A percentile compares a stretch with the other conserved stretches of the same genome.
Conservation (phyloP, 345 rosid genomes). For the Linum usitatissimum region DNA sequence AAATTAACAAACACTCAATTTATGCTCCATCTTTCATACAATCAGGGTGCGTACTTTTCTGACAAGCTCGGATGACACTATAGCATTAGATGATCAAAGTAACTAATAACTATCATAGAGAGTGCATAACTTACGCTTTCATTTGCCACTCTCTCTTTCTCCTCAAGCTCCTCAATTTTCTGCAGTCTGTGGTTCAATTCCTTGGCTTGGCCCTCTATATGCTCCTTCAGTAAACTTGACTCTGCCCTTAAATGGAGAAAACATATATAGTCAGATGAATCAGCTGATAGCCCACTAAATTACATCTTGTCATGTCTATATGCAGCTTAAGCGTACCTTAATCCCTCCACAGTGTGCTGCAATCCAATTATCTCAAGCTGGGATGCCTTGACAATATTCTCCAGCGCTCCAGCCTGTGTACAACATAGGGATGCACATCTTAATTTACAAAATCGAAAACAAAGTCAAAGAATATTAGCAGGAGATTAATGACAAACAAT, state of each 20-base stretch:
- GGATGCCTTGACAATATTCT: slow-evolving; percentile 83
- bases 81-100: not conserved
- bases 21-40: not conserved
- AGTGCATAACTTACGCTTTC: slow-evolving; percentile 56
- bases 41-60: not conserved
- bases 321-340: slow-evolving; percentile 40
- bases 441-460: not conserved
- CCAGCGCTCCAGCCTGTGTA: slow-evolving; percentile 83
- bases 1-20: too few species aligned
- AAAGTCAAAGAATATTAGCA: not conserved
- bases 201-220: slow-evolving; percentile 60
- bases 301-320: not conserved
- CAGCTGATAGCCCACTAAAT: not conserved
- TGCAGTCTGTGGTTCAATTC: slow-evolving; percentile 59
- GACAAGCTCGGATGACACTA: not conserved
- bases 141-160: slow-evolving; percentile 85
- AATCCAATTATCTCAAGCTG: slow-evolving; percentile 79
- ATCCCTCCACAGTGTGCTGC: slow-evolving; percentile 61
- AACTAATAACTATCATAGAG: not conserved
- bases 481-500: slow-evolving; percentile 12
- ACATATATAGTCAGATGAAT: not conserved
- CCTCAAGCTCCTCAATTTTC: slow-evolving; percentile 74
- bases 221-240: slow-evolving; percentile 51
- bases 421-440: slow-evolving; percentile 8
- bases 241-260: slow-evolving; percentile 72